Conservation (phyloP, 2,329 filamentous ascomycete genomes). For the Aspergillus sojae region DNA sequence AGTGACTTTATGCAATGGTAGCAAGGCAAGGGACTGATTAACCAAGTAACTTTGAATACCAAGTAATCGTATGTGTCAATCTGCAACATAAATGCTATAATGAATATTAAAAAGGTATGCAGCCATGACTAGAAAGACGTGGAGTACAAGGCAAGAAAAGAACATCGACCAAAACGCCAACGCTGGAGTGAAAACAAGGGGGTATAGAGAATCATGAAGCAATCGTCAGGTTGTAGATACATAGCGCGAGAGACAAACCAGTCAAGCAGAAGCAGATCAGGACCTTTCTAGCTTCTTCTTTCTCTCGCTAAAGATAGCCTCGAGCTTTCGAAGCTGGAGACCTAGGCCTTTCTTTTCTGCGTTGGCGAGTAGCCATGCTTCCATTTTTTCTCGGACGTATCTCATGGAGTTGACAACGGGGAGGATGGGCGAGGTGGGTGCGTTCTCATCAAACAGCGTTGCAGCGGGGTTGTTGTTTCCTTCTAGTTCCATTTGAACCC, state of each 20-base stretch:
- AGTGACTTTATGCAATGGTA: no score
- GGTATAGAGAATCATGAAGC: slow-evolving; percentile 11
- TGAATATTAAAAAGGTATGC: neutral
- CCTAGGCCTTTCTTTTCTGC: slow-evolving; percentile 75
- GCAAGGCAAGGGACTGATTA: no score
- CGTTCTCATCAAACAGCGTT: slow-evolving; percentile 3
- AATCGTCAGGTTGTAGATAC: slow-evolving; percentile 8
- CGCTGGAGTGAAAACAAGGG: slow-evolving; percentile 8
- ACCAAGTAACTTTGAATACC: no score
- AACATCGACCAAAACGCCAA: slow-evolving; percentile 16
- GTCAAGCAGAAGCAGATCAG: slow-evolving; percentile 14
- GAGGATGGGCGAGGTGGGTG: slow-evolving; percentile 51
- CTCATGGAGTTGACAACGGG: slow-evolving; percentile 74
- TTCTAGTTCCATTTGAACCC: slow-evolving; percentile 63
- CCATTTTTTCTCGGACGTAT: slow-evolving; percentile 74
- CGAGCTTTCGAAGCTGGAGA: slow-evolving; percentile 62
- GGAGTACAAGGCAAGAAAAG: slow-evolving; percentile 1
- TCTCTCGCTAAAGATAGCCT: slow-evolving; percentile 65
- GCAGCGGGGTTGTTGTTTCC: slow-evolving; percentile 1
- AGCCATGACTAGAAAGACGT: neutral
- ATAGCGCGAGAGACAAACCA: slow-evolving; percentile 4
- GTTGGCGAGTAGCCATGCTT: slow-evolving; percentile 76
- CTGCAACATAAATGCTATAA: neutral
- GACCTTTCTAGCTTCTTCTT: slow-evolving; percentile 40
- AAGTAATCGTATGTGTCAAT: neutral